Evolutionary conservation across 768 basidiomycete genomes (phyloP).

Genomic region (Scleroderma citrinum): DNA sequence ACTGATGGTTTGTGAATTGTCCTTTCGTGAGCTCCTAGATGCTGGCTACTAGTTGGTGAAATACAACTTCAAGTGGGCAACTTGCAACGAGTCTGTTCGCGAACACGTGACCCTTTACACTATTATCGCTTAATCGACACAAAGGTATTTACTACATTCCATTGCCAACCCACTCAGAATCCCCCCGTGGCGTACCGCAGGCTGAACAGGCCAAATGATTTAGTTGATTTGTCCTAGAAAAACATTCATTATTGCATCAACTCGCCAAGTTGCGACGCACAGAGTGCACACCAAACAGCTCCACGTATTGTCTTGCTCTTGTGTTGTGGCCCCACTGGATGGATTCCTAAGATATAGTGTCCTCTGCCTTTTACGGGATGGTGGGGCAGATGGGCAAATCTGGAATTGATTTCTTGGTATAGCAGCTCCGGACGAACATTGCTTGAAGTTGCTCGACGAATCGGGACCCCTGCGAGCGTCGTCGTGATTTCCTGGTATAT

Average conservation of each 20-base stretch:
- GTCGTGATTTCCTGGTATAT: constrained; percentile 3
- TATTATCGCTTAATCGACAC: too few relatives aligned
- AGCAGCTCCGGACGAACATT: neutral
- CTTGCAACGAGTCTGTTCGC: too few relatives aligned
- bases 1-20: neutral
- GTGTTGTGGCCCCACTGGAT: constrained; percentile 22
- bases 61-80: too few relatives aligned
- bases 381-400: constrained; percentile 1
- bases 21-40: too few relatives aligned
- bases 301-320: constrained; percentile 40
- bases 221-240: constrained; percentile 44
- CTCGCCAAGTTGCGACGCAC: constrained; percentile 33
- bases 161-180: constrained; percentile 18
- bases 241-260: neutral
- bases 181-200: constrained; percentile 50
- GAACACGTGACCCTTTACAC: neutral
- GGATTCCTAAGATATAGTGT: constrained; percentile 17
- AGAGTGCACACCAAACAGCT: constrained; percentile 57
- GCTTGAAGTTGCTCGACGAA: too few relatives aligned
- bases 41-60: neutral
- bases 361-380: constrained; percentile 16
- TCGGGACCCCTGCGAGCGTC: too few relatives aligned
- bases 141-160: neutral
- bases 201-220: constrained; percentile 56
- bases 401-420: neutral